Conservation (phyloP, 2,329 filamentous ascomycete species). For the Ophiostoma quercus region DNA sequence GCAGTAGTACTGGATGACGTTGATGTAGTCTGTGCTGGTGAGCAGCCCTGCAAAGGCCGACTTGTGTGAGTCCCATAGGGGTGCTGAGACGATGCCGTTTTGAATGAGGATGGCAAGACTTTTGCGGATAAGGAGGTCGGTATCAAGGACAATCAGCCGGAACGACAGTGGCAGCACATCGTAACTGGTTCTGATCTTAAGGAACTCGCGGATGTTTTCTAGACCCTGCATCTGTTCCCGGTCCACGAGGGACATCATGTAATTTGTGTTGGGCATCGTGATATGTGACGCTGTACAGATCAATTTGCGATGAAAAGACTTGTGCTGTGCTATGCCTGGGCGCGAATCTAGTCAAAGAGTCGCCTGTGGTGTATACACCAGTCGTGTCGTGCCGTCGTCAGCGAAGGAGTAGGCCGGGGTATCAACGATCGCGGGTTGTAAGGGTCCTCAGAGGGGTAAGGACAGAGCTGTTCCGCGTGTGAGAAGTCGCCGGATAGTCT, state of each 20-base stretch:
- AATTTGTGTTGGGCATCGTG: neutral
- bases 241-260: slow-evolving; percentile 54
- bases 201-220: slow-evolving; percentile 67
- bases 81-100: slow-evolving; percentile 96
- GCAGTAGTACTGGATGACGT: slow-evolving; percentile 98
- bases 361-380: neutral
- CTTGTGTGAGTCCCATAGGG: slow-evolving; percentile 89
- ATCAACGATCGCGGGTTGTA: neutral
- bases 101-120: slow-evolving; percentile 92
- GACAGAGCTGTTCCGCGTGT: neutral
- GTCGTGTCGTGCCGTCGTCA: neutral
- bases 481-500: neutral
- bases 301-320: neutral
- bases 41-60: slow-evolving; percentile 91
- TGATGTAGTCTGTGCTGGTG: slow-evolving; percentile 96
- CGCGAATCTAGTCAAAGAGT: neutral
- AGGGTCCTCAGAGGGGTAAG: neutral
- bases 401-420: neutral
- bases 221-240: slow-evolving; percentile 73
- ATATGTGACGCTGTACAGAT: neutral
- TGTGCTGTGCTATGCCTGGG: neutral
- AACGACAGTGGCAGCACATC: slow-evolving; percentile 96
- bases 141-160: slow-evolving; percentile 92
- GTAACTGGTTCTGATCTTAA: slow-evolving; percentile 94
- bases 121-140: slow-evolving; percentile 91